These are phyloP conservation scores for Rhodocollybia butyracea DNA, from an alignment of 768 basidiomycete species.

Conservation along the genomic window DNA sequence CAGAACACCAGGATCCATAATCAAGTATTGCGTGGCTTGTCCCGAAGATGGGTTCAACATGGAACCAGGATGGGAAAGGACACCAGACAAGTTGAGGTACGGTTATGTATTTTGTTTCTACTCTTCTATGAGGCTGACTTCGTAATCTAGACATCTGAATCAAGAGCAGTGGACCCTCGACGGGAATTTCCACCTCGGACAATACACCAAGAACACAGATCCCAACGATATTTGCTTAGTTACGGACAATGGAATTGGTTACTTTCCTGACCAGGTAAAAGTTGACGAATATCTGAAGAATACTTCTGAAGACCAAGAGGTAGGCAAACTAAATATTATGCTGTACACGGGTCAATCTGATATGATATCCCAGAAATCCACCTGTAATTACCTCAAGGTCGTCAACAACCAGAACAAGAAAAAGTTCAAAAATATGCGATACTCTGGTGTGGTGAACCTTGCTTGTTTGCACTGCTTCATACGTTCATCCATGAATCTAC, in stretches of 20 bases:
- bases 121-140: not conserved
- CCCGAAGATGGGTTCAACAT: slow-evolving; percentile 26
- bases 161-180: slow-evolving; percentile 13
- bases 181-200: slow-evolving; percentile 18
- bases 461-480: slow-evolving; percentile 18
- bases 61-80: slow-evolving; percentile 9
- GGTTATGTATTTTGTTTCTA: not conserved
- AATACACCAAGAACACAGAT: slow-evolving; percentile 19
- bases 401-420: slow-evolving; percentile 20
- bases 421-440: slow-evolving; percentile 18
- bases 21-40: slow-evolving; percentile 22
- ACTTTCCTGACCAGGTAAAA: slow-evolving; percentile 13
- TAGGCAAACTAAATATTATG: not conserved
- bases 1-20: slow-evolving; percentile 11
- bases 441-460: slow-evolving; percentile 18
- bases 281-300: slow-evolving; percentile 14
- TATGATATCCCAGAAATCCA: slow-evolving; percentile 15
- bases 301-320: not conserved
- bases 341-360: too few species aligned
- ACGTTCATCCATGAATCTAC: slow-evolving; percentile 3
- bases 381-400: slow-evolving; percentile 18
- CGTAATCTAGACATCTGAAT: not conserved
- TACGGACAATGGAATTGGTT: slow-evolving; percentile 8
- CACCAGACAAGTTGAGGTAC: slow-evolving; percentile 10
- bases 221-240: slow-evolving; percentile 17